Evolutionary conservation across 2,329 filamentous ascomycete genomes (phyloP).

Genomic region (Beauveria pseudobassiana): DNA sequence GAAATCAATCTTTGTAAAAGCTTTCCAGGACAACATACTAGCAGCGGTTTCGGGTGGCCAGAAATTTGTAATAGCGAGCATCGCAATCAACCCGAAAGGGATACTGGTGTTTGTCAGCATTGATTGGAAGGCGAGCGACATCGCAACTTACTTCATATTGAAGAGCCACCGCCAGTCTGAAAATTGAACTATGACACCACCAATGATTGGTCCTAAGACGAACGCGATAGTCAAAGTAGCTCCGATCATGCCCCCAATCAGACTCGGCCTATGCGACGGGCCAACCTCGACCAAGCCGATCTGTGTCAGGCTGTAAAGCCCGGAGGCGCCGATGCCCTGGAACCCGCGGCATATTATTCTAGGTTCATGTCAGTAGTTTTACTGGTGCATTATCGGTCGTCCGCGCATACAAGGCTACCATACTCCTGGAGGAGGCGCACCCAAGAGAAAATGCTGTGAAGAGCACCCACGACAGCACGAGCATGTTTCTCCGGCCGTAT

Average conservation of each 20-base stretch:
- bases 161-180: conserved; percentile 54
- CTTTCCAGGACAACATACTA: conserved; percentile 31
- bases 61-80: conserved; percentile 39
- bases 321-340: conserved; percentile 54
- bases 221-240: conserved; percentile 50
- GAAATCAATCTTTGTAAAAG: conserved; percentile 44
- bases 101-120: conserved; percentile 30
- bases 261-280: conserved; percentile 41
- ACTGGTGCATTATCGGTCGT: neutral
- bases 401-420: conserved; percentile 42
- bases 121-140: neutral
- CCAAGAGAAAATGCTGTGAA: conserved; percentile 50
- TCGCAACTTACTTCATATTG: conserved; percentile 48
- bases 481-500: conserved; percentile 45
- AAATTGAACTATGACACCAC: conserved; percentile 46
- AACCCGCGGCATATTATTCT: conserved; percentile 53
- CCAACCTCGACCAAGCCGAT: conserved; percentile 50
- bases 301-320: conserved; percentile 53
- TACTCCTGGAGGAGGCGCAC: conserved; percentile 41
- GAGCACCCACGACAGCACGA: conserved; percentile 44
- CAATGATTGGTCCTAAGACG: conserved; percentile 50
- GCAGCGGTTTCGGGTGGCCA: conserved; percentile 34
- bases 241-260: conserved; percentile 49
- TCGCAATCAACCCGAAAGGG: conserved; percentile 39
- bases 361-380: conserved; percentile 15